Evolutionary conservation across 768 basidiomycete species (phyloP).

Genomic region (Termitomyces sp.): DNA sequence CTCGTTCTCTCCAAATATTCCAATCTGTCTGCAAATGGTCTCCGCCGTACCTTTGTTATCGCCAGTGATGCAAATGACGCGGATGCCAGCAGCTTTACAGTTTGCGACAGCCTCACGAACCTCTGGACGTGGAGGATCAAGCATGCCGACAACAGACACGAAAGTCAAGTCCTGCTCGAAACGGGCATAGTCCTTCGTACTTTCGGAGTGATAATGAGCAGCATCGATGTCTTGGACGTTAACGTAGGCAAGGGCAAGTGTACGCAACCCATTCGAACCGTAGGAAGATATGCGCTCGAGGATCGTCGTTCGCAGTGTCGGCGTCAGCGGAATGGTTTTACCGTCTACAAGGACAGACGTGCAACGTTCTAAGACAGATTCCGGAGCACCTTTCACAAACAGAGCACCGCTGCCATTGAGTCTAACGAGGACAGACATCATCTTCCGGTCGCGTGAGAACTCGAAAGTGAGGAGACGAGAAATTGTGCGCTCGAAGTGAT

Average conservation of each 20-base stretch:
- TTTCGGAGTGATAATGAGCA: constrained; percentile 77
- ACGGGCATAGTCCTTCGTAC: constrained; percentile 75
- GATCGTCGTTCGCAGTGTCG: constrained; percentile 55
- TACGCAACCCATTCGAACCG: constrained; percentile 80
- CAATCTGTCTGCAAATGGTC: constrained; percentile 94
- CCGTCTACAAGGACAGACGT: constrained; percentile 68
- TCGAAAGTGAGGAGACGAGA: constrained; percentile 91
- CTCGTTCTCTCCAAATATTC: constrained; percentile 85
- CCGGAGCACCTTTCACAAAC: constrained; percentile 95
- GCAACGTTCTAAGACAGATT: constrained; percentile 91
- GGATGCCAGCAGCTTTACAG: constrained; percentile 89
- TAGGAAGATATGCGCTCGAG: constrained; percentile 68
- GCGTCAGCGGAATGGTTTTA: constrained; percentile 60
- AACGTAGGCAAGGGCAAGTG: constrained; percentile 87
- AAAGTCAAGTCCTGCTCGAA: constrained; percentile 94
- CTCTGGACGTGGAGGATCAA: constrained; percentile 96
- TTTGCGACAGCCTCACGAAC: constrained; percentile 83
- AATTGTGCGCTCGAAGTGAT: constrained; percentile 72
- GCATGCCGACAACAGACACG: constrained; percentile 95
- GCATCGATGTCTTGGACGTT: constrained; percentile 75
- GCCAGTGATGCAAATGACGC: constrained; percentile 96
- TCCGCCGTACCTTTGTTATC: constrained; percentile 98
- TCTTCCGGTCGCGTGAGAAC: constrained; percentile 97
- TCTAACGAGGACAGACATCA: constrained; percentile 95
- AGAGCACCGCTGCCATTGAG: constrained; percentile 69